Conservation (phyloP, 2,329 filamentous ascomycete genomes). For the Claviceps digitariae region DNA sequence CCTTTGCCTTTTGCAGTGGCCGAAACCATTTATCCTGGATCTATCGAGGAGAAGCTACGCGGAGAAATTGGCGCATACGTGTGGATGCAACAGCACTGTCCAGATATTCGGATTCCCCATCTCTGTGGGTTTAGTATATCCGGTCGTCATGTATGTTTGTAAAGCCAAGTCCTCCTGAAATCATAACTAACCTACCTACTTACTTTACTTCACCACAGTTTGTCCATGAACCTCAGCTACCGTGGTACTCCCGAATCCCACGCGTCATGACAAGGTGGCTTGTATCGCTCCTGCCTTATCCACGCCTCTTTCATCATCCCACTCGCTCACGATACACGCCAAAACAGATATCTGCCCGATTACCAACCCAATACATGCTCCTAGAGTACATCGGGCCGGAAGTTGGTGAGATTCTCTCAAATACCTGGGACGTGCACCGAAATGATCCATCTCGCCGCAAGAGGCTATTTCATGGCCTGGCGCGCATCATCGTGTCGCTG, state of each 20-base stretch:
- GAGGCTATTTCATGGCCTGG: conserved; percentile 16
- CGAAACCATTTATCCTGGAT: conserved; percentile 23
- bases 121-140: conserved; percentile 13
- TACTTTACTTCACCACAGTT: background rate
- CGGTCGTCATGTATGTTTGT: background rate
- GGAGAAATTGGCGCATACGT: conserved; percentile 13
- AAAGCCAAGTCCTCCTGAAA: background rate
- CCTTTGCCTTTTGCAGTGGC: conserved; percentile 23
- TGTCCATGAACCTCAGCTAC: conserved; percentile 4
- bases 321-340: background rate
- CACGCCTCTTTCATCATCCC: background rate
- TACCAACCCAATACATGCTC: conserved; percentile 11
- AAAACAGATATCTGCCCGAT: background rate
- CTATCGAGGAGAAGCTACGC: conserved; percentile 27
- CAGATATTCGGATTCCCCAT: conserved; percentile 12
- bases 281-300: background rate
- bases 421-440: conserved; percentile 11
- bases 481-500: conserved; percentile 15
- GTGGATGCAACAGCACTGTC: conserved; percentile 15
- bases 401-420: conserved; percentile 15
- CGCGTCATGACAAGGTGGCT: background rate
- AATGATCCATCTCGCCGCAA: conserved; percentile 7
- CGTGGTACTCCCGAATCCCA: conserved; percentile 2
- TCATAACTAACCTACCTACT: background rate
- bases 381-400: conserved; percentile 14